Conservation (phyloP, 192 early-diverging fungal species). For the Mortierella hygrophila region DNA sequence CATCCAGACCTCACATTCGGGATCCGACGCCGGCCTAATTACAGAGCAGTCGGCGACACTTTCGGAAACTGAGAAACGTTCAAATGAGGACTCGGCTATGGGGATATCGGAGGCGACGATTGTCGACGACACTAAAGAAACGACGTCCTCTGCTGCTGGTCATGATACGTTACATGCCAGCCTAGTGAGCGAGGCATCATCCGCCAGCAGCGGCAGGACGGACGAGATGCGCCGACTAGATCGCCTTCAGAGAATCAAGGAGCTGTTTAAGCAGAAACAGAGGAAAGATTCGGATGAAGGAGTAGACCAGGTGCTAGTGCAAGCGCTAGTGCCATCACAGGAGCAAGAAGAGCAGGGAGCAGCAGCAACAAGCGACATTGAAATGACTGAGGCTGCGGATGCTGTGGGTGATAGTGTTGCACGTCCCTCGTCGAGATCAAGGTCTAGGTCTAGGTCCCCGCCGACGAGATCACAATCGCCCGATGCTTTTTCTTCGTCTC, state of each 20-base stretch:
- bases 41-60: background rate
- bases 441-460: slow-evolving; percentile 9
- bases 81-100: background rate
- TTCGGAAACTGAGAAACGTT: background rate
- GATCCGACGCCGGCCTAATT: background rate
- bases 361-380: background rate
- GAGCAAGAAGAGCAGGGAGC: background rate
- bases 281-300: background rate
- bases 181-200: background rate
- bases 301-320: background rate
- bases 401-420: background rate
- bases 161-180: background rate
- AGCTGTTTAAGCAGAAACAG: slow-evolving; percentile 31
- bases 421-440: background rate
- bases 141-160: background rate
- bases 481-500: background rate
- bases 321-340: background rate
- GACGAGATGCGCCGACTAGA: slow-evolving; percentile 36
- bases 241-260: slow-evolving; percentile 37
- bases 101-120: background rate
- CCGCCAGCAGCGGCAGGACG: background rate
- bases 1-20: background rate
- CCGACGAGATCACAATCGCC: slow-evolving; percentile 18
- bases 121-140: background rate
- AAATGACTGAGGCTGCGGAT: background rate